Conservation (phyloP, 2,329 filamentous ascomycete genomes). For the Penicillium sp. region DNA sequence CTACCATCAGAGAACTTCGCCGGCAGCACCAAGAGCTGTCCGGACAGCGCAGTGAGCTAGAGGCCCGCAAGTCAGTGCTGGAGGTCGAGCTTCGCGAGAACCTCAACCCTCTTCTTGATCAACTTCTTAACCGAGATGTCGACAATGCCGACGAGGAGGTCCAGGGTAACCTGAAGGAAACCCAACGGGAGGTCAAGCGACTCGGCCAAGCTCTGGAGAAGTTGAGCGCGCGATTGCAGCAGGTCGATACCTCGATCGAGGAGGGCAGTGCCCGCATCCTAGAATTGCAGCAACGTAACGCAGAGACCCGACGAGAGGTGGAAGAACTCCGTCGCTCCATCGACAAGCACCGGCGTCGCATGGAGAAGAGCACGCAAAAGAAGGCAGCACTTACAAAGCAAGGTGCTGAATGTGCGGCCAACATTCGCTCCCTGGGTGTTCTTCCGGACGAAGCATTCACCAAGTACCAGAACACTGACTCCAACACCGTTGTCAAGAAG, state of each 20-base stretch:
- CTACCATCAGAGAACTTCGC: slow-evolving; percentile 71
- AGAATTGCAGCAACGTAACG: slow-evolving; percentile 60
- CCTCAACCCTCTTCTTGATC: slow-evolving; percentile 80
- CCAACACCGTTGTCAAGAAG: slow-evolving; percentile 70
- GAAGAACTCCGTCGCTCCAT: slow-evolving; percentile 77
- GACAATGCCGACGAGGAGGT: slow-evolving; percentile 63
- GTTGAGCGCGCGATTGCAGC: slow-evolving; percentile 68
- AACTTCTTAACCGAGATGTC: slow-evolving; percentile 75
- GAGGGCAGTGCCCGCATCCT: slow-evolving; percentile 56
- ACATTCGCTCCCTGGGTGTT: slow-evolving; percentile 89
- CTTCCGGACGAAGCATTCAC: slow-evolving; percentile 92
- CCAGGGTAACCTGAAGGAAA: slow-evolving; percentile 71
- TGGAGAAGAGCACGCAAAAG: slow-evolving; percentile 90
- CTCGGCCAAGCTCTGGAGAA: slow-evolving; percentile 67
- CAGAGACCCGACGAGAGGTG: slow-evolving; percentile 69
- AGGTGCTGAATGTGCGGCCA: slow-evolving; percentile 78
- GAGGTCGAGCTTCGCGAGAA: slow-evolving; percentile 90
- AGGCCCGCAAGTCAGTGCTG: slow-evolving; percentile 77
- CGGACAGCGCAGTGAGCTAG: slow-evolving; percentile 72
- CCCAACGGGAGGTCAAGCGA: slow-evolving; percentile 78
- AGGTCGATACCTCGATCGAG: slow-evolving; percentile 75
- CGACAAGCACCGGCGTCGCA: slow-evolving; percentile 80
- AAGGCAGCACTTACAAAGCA: slow-evolving; percentile 78
- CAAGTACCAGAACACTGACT: slow-evolving; percentile 82
- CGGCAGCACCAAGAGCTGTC: slow-evolving; percentile 76